Evolutionary conservation across 75 land plant genomes (phyloP).

Genomic region (Pinus taeda): DNA sequence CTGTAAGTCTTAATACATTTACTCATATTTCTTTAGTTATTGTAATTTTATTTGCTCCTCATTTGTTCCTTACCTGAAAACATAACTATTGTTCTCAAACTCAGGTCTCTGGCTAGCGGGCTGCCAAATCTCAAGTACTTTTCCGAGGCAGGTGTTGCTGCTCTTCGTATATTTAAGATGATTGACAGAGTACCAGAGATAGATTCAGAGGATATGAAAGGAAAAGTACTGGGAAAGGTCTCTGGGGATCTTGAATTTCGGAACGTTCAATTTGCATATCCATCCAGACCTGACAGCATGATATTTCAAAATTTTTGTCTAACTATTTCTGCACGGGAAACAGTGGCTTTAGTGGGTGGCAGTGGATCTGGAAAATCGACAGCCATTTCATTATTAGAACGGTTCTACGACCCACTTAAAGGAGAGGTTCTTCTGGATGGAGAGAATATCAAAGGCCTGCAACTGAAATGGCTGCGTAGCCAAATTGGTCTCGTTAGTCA

Average conservation of each 20-base stretch:
- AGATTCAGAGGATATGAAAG: conserved; percentile 51
- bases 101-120: too few relatives aligned
- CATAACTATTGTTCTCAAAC: too few relatives aligned
- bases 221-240: conserved; percentile 32
- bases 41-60: too few relatives aligned
- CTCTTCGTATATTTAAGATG: conserved; percentile 11
- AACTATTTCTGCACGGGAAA: conserved; percentile 35
- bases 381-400: conserved; percentile 39
- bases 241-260: conserved; percentile 43
- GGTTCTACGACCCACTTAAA: conserved; percentile 52
- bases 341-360: conserved; percentile 53
- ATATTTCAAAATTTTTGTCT: conserved; percentile 29
- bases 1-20: too few relatives aligned
- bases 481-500: conserved; percentile 75
- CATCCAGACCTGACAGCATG: conserved; percentile 28
- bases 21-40: too few relatives aligned
- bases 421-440: conserved; percentile 58
- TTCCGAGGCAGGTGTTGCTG: too few relatives aligned
- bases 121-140: too few relatives aligned
- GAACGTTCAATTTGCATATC: conserved; percentile 34
- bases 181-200: conserved; percentile 62
- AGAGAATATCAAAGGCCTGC: conserved; percentile 30
- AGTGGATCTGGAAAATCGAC: conserved; percentile 65
- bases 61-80: too few relatives aligned
- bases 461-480: conserved; percentile 53